These are phyloP conservation scores for Fusarium nodosum DNA, from an alignment of 2,329 filamentous ascomycete species.

Conservation along the genomic window DNA sequence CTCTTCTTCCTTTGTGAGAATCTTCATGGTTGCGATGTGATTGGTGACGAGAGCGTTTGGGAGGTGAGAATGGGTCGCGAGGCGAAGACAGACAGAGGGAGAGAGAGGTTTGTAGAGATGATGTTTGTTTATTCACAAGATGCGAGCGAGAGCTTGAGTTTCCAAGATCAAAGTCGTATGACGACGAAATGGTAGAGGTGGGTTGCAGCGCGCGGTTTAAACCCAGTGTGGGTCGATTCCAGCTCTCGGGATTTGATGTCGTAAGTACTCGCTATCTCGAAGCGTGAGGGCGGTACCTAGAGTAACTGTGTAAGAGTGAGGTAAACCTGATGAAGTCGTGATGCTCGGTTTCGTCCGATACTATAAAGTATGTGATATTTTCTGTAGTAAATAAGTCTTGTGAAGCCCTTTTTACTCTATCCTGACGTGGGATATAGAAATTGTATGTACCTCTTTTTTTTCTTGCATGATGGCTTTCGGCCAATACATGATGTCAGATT, in stretches of 20 bases:
- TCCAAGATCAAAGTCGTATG: constrained; percentile 40
- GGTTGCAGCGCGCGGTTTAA: constrained; percentile 42
- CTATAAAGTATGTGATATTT: background rate
- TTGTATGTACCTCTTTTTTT: constrained; percentile 24
- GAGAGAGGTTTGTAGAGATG: constrained; percentile 11
- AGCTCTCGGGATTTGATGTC: constrained; percentile 3
- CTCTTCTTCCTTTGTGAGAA: constrained; percentile 95
- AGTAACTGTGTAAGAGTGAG: constrained; percentile 16
- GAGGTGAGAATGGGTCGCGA: constrained; percentile 2
- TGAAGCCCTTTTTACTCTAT: constrained; percentile 5
- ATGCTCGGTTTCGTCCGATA: background rate
- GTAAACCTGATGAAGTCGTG: constrained; percentile 5
- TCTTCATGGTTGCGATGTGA: constrained; percentile 78
- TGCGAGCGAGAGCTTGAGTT: constrained; percentile 15
- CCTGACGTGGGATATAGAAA: constrained; percentile 14
- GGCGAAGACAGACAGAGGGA: background rate
- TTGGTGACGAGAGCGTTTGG: constrained; percentile 19
- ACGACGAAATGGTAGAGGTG: constrained; percentile 36
- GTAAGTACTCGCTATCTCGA: background rate
- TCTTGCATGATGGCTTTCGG: constrained; percentile 28
- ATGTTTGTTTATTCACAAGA: constrained; percentile 17
- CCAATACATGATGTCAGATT: constrained; percentile 46
- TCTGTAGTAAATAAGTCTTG: constrained; percentile 14
- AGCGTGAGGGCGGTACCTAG: constrained; percentile 5
- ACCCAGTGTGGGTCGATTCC: constrained; percentile 39